phyloP scores from a whole-genome alignment of 768 basidiomycete genomes.

The Calocybe cyanea region DNA sequence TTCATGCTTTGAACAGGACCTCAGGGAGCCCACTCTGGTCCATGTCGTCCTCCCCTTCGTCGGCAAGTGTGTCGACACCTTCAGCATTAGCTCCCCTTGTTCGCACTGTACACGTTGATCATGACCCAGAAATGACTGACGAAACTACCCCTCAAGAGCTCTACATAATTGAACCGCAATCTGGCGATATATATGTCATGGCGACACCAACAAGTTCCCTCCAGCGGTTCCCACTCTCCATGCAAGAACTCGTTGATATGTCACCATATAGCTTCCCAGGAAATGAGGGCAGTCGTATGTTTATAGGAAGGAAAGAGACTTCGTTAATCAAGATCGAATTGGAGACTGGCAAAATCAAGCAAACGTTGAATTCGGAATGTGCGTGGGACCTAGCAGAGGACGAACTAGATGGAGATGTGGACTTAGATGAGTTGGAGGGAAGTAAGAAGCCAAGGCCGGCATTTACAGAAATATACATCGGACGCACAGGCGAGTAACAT shows the following conservation, averaged over 20 bases:
- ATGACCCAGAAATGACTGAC: slow-evolving; percentile 52
- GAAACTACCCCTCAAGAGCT: slow-evolving; percentile 60
- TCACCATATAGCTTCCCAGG: slow-evolving; percentile 76
- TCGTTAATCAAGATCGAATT: slow-evolving; percentile 71
- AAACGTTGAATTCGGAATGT: slow-evolving; percentile 71
- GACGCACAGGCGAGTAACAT: slow-evolving; percentile 40
- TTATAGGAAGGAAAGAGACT: slow-evolving; percentile 90
- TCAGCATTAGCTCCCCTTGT: slow-evolving; percentile 70
- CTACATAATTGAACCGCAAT: slow-evolving; percentile 94
- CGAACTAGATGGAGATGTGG: slow-evolving; percentile 38
- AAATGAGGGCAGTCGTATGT: slow-evolving; percentile 65
- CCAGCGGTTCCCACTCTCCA: slow-evolving; percentile 86
- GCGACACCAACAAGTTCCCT: slow-evolving; percentile 63
- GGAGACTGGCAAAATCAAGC: slow-evolving; percentile 77
- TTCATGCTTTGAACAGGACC: slow-evolving; percentile 89
- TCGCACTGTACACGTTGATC: slow-evolving; percentile 59
- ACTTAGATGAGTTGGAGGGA: slow-evolving; percentile 42
- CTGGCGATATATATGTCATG: slow-evolving; percentile 90
- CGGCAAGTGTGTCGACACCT: slow-evolving; percentile 36
- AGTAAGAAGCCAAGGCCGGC: slow-evolving; percentile 31
- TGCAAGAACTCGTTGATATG: slow-evolving; percentile 89
- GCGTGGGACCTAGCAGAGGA: slow-evolving; percentile 67
- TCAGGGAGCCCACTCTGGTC: slow-evolving; percentile 87
- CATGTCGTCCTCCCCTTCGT: slow-evolving; percentile 59
- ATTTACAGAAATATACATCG: slow-evolving; percentile 47